Percentiles rank a stretch among this genome's conserved stretches.
Conservation (phyloP, 305 asterid genomes). For the Fraxinus albicans region DNA sequence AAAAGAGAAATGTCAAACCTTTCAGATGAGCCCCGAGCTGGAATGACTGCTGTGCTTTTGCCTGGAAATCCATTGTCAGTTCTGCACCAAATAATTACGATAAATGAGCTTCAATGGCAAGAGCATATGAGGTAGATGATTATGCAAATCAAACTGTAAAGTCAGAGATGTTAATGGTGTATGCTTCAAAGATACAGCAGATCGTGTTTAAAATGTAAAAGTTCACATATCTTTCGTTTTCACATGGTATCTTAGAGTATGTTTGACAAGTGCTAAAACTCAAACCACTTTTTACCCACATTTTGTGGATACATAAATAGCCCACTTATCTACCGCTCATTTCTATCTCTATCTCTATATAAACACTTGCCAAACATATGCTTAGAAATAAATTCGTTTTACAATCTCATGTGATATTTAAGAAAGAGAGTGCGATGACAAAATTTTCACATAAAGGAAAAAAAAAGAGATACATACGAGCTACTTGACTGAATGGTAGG, state of each 20-base stretch:
- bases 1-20: constrained; percentile 44
- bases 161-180: not conserved
- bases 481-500: constrained; percentile 56
- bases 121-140: not conserved
- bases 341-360: not conserved
- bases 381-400: not conserved
- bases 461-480: constrained; percentile 41
- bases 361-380: not conserved
- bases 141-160: constrained; percentile 10
- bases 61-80: constrained; percentile 56
- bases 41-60: constrained; percentile 53
- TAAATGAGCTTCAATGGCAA: constrained; percentile 2
- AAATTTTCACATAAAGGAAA: constrained; percentile 11
- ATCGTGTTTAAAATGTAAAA: constrained; percentile 1
- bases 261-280: not conserved
- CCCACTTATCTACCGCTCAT: not conserved
- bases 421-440: constrained; percentile 6
- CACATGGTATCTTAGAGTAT: constrained; percentile 4
- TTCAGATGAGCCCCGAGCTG: constrained; percentile 60
- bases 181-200: constrained; percentile 2
- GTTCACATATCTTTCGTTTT: not conserved
- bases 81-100: constrained; percentile 40
- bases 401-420: not conserved
- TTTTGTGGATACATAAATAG: not conserved
- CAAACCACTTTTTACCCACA: not conserved